Evolutionary conservation across 805 yeast species (phyloP), one percentile per base, ranked within the genome.

Genomic region (Hemisphaericaspora nanyangensis): DNA sequence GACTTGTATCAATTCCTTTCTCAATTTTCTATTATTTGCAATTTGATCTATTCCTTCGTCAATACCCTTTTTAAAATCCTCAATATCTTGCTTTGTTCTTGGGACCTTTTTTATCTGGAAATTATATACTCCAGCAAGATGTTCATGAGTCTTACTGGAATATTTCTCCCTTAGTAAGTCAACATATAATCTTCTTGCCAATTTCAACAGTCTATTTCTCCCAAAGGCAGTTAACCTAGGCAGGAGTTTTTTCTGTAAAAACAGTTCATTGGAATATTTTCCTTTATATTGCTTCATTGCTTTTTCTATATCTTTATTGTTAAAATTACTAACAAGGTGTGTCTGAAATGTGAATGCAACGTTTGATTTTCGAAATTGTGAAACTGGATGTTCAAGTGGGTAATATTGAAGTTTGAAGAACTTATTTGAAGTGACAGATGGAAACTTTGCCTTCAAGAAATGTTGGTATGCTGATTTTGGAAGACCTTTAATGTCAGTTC

Each of bases 401-500:
- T 58, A 49, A 39, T 61, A 67, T 37, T 47, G 54, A 5, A 64
- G 36, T 10, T 39, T 36, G 43, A 67, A 50, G 45, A 50, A 62
- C 19, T 43, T 36, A 46, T 46, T 51, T 18, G 34, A 29, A 38
- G 49, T 11, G 28, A 58, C 29, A 13, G 43, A 34, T 8, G 60
- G 60, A 22, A 29, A 35, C n/a, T 17, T 22, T 27, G 34, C 34
- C 31, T n/a, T 40, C 34, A 18, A 40, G 17, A 47, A 29, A 32
- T 46, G 40, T 13, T 20, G 16, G 40, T 51, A 56, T 1, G 49
- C 61, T 0, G 46, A 43, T 3, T 49, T 37, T 38, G 60, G 66
- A 7, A 66, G 47, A 3, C 73, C 73, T 24, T 48, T 54, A 20
- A 68, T 68, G 31, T 68, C 72, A 1, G 60, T 55, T 7, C 61